Evolutionary conservation across 768 basidiomycete species (phyloP), one percentile per base, ranked within the genome.

Genomic region (Daedalea quercina): DNA sequence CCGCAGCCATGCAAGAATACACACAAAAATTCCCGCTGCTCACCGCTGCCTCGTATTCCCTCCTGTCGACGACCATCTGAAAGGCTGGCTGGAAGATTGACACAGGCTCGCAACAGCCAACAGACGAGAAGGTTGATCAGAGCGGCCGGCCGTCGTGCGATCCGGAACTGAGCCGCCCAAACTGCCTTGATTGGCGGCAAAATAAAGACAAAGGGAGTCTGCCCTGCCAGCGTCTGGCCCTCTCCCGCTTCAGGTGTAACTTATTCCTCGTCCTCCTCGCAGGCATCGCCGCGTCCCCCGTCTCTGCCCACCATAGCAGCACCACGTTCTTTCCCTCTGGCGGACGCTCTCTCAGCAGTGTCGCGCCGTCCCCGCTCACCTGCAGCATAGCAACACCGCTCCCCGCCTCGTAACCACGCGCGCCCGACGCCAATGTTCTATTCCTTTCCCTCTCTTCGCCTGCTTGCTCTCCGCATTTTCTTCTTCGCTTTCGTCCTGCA

Each of bases 251-350:
- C 44, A 48, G 9, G 33, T 26, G 31, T 60, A 57, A 57, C 50
- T 54, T 54, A 55, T 60, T 53, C 48, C 50, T 56, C 49, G 47
- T 44, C 52, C 41, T 50, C 53, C 51, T 50, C 24, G 31, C 44
- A 20, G 37, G 20, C 40, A 24, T 35, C 35, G n/a, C 52, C 4
- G 31, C 50, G 34, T 54, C 53, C 42, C 44, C 43, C 52, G 40
- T 19, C 54, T 46, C 61, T 63, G 63, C 63, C 57, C 53, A 47
- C 58, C 60, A 58, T 54, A 63, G 60, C 63, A 61, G 60, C 57
- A 60, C 47, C 71, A 75, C 75, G 65, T 69, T 76, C 76, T 47
- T 77, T 78, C 53, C 59, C 45, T 63, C 61, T 60, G 69, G 60
- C 60, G 57, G 60, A 56, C 57, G 61, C 59, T 55, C 40, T 31